Evolutionary conservation across 2,329 filamentous ascomycete genomes (phyloP).

Genomic region (Dactylonectria estremocensis): DNA sequence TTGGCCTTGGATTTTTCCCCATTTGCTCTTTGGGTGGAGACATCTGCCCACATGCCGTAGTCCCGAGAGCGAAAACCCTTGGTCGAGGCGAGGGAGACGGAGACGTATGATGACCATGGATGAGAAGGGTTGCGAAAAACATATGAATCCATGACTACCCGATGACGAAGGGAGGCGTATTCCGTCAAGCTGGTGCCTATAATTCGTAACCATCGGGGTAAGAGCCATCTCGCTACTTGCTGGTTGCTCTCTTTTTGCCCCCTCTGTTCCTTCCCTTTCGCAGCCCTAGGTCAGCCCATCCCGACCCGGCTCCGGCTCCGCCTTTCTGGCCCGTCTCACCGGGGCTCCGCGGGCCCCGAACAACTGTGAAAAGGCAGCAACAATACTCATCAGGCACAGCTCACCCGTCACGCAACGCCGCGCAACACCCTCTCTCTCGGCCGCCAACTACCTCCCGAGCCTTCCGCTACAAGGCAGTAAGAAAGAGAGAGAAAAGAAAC

Average conservation of each 20-base stretch:
- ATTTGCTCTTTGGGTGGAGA: not conserved
- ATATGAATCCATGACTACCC: no score
- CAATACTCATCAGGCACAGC: not conserved
- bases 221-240: not conserved
- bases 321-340: not conserved
- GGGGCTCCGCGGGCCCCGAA: constrained; percentile 10
- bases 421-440: not conserved
- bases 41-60: not conserved
- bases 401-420: not conserved
- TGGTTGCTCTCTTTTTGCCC: no score
- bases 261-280: not conserved
- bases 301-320: constrained; percentile 9
- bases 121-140: not conserved
- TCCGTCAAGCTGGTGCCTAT: no score
- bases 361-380: not conserved
- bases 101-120: not conserved
- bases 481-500: not conserved
- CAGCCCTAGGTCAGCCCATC: not conserved
- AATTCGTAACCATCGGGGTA: not conserved
- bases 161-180: not conserved
- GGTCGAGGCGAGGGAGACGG: not conserved
- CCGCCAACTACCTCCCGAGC: not conserved
- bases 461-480: not conserved
- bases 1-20: not conserved
- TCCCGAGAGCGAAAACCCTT: not conserved